These are phyloP conservation scores for Dipteronia sinensis DNA, from an alignment of 345 rosid species.

Conservation along the genomic window DNA sequence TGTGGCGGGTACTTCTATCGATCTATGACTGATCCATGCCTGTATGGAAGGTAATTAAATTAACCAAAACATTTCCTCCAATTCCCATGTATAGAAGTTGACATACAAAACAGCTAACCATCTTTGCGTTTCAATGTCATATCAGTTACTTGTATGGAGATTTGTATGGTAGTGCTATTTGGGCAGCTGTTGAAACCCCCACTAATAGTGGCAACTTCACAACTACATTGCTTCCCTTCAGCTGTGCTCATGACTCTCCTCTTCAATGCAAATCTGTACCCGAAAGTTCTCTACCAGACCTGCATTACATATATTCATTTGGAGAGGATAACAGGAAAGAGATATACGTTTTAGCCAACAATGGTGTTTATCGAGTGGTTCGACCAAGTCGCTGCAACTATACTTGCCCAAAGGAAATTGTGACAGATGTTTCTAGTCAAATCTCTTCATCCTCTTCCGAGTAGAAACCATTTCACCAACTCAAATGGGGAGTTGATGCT, in stretches of 20 bases:
- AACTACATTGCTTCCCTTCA: conserved; percentile 15
- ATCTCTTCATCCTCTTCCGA: neutral
- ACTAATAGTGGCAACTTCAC: conserved; percentile 36
- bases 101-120: neutral
- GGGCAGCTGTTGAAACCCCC: conserved; percentile 38
- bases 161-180: conserved; percentile 33
- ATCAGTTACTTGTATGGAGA: conserved; percentile 37
- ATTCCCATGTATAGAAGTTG: neutral
- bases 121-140: neutral
- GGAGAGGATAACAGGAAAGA: conserved; percentile 38
- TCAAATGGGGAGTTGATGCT: neutral
- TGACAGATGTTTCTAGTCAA: neutral
- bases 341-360: conserved; percentile 31
- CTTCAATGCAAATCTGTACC: conserved; percentile 21
- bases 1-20: conserved; percentile 57
- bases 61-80: neutral
- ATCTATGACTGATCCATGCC: conserved; percentile 55
- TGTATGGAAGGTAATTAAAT: conserved; percentile 56
- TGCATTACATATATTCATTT: conserved; percentile 33
- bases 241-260: conserved; percentile 36
- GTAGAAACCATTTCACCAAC: neutral
- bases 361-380: conserved; percentile 36
- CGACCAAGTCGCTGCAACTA: conserved; percentile 36
- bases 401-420: conserved; percentile 30
- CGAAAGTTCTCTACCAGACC: conserved; percentile 20